These are phyloP conservation scores for Aspergillus conjunctus DNA, from an alignment of 495 filamentous ascomycete genomes.

Conservation along the genomic window DNA sequence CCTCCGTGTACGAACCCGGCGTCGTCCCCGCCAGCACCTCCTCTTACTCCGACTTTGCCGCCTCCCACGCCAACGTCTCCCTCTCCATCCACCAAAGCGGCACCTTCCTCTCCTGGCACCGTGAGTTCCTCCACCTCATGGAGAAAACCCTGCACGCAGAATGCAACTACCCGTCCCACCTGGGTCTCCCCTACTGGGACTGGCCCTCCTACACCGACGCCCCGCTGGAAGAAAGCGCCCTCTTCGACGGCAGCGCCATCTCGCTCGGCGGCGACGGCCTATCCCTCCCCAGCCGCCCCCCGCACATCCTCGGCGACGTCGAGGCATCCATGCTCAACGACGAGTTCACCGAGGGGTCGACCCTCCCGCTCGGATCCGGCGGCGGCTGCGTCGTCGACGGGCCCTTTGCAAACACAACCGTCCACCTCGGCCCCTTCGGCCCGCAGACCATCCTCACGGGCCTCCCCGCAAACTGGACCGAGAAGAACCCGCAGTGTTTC, in stretches of 20 bases:
- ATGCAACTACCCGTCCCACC: conserved; percentile 56
- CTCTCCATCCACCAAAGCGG: conserved; percentile 37
- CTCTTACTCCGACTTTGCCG: not conserved
- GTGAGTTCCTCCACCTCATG: conserved; percentile 61
- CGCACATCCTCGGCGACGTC: conserved; percentile 17
- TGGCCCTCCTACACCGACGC: conserved; percentile 45
- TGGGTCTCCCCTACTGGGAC: conserved; percentile 53
- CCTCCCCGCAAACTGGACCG: conserved; percentile 3
- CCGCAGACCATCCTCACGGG: not conserved
- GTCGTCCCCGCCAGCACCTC: not conserved
- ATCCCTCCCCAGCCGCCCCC: conserved; percentile 32
- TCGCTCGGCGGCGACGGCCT: conserved; percentile 53
- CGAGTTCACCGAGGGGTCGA: not conserved
- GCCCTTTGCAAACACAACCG: conserved; percentile 46
- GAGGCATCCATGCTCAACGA: conserved; percentile 6
- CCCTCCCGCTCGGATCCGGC: conserved; percentile 52
- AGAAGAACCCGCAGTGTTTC: conserved; percentile 8
- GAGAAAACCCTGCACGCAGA: conserved; percentile 67
- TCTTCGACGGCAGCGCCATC: conserved; percentile 50
- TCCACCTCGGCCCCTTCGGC: not conserved
- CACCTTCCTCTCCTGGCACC: conserved; percentile 67
- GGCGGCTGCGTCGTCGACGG: conserved; percentile 65
- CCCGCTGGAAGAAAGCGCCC: conserved; percentile 36
- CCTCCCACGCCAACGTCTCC: conserved; percentile 51
- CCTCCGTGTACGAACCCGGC: not conserved